These are phyloP conservation scores for Endocalyx cinctus DNA, from an alignment of 2,329 filamentous ascomycete genomes.

Conservation along the genomic window DNA sequence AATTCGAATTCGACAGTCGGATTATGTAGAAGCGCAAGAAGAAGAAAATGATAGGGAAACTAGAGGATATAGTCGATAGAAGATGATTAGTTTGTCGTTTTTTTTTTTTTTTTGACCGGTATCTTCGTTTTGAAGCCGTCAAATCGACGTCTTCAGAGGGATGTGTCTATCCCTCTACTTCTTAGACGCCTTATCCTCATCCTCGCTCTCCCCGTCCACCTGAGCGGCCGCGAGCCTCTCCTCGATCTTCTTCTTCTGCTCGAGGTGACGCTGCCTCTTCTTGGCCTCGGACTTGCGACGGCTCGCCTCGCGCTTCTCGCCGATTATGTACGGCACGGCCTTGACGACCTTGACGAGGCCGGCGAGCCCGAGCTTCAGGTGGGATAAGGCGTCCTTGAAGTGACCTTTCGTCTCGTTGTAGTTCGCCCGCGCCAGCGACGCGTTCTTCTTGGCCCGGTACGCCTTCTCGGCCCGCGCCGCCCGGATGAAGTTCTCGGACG, in stretches of 20 bases:
- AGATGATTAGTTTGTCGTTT: too few relatives aligned
- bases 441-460: conserved; percentile 37
- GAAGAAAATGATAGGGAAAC: too few relatives aligned
- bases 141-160: too few relatives aligned
- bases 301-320: conserved; percentile 30
- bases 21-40: too few relatives aligned
- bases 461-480: conserved; percentile 35
- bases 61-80: too few relatives aligned
- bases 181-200: conserved; percentile 4
- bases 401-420: conserved; percentile 33
- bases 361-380: conserved; percentile 29
- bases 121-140: too few relatives aligned
- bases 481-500: conserved; percentile 31
- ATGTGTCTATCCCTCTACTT: too few relatives aligned
- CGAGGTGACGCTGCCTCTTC: conserved; percentile 24
- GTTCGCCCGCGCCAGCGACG: conserved; percentile 32
- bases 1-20: too few relatives aligned
- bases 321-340: conserved; percentile 29
- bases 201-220: background rate
- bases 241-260: conserved; percentile 31
- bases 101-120: too few relatives aligned
- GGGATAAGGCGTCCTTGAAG: conserved; percentile 29
- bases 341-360: conserved; percentile 26
- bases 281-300: conserved; percentile 24
- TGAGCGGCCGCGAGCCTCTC: conserved; percentile 17